Evolutionary conservation across 2,329 filamentous ascomycete species (phyloP).

Genomic region (Phaeomoniella chlamydospora): DNA sequence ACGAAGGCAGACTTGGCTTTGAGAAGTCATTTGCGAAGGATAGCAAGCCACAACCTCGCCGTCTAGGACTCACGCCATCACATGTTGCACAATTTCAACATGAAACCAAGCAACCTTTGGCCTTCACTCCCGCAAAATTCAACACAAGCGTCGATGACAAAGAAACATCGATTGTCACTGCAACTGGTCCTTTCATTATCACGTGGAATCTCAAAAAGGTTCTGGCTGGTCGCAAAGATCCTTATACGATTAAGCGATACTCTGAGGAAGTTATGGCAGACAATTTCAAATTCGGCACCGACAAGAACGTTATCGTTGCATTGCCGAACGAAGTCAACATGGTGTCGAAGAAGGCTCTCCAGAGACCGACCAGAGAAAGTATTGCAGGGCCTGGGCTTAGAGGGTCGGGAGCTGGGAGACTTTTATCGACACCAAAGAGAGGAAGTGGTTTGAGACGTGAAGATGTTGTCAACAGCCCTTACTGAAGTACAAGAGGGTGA

Average conservation of each 20-base stretch:
- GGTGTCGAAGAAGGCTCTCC: conserved; percentile 75
- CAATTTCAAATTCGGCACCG: conserved; percentile 93
- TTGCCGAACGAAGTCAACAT: conserved; percentile 96
- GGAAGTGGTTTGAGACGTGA: conserved; percentile 51
- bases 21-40: conserved; percentile 88
- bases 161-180: conserved; percentile 92
- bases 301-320: conserved; percentile 96
- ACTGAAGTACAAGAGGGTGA: too few relatives aligned
- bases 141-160: conserved; percentile 69
- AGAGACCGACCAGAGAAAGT: conserved; percentile 81
- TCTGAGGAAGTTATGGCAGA: conserved; percentile 92
- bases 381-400: conserved; percentile 51
- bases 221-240: conserved; percentile 62
- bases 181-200: conserved; percentile 90
- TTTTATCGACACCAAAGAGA: conserved; percentile 27
- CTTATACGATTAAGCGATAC: conserved; percentile 95
- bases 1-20: conserved; percentile 95
- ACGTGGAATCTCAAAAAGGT: conserved; percentile 95
- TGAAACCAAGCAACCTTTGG: conserved; percentile 74
- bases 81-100: conserved; percentile 97
- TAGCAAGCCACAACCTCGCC: conserved; percentile 80
- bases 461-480: conserved; percentile 68
- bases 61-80: conserved; percentile 73
- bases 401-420: conserved; percentile 19
- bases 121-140: conserved; percentile 86